Conservation (phyloP, 257 asterid species). For the Petrea volubilis region DNA sequence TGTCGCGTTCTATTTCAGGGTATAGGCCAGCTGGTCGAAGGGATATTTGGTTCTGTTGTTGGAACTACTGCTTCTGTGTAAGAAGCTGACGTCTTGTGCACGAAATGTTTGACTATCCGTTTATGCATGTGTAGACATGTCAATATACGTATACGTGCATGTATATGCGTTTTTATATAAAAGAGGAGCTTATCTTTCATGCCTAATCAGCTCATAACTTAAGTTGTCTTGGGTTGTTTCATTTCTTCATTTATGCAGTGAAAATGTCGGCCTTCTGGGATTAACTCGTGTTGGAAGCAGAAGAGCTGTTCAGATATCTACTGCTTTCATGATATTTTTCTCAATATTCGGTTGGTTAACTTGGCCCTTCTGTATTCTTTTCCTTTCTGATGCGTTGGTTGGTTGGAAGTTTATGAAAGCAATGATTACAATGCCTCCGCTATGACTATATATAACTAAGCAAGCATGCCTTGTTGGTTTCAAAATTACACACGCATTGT, state of each 20-base stretch:
- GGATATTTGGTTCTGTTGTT: slow-evolving; percentile 80
- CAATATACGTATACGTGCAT: too few relatives aligned
- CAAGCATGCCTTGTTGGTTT: too few relatives aligned
- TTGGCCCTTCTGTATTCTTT: neutral
- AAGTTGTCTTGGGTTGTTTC: neutral
- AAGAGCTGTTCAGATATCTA: slow-evolving; percentile 91
- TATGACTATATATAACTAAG: too few relatives aligned
- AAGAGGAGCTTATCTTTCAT: neutral
- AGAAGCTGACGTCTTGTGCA: slow-evolving; percentile 36
- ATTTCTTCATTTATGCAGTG: slow-evolving; percentile 48
- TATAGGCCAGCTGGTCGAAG: slow-evolving; percentile 85
- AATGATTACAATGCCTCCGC: too few relatives aligned
- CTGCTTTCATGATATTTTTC: slow-evolving; percentile 96
- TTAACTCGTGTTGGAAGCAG: slow-evolving; percentile 98
- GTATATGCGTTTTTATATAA: neutral
- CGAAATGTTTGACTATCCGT: neutral
- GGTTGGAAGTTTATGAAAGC: too few relatives aligned
- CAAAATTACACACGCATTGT: too few relatives aligned
- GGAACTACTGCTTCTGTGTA: slow-evolving; percentile 91
- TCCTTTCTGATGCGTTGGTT: neutral
- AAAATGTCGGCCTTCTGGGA: slow-evolving; percentile 97
- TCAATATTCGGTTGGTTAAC: slow-evolving; percentile 79
- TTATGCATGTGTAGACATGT: too few relatives aligned
- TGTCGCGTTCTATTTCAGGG: slow-evolving; percentile 56
- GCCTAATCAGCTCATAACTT: neutral